Evolutionary conservation across 2,329 filamentous ascomycete species (phyloP).

Genomic region (Chaetomium olivaceum): DNA sequence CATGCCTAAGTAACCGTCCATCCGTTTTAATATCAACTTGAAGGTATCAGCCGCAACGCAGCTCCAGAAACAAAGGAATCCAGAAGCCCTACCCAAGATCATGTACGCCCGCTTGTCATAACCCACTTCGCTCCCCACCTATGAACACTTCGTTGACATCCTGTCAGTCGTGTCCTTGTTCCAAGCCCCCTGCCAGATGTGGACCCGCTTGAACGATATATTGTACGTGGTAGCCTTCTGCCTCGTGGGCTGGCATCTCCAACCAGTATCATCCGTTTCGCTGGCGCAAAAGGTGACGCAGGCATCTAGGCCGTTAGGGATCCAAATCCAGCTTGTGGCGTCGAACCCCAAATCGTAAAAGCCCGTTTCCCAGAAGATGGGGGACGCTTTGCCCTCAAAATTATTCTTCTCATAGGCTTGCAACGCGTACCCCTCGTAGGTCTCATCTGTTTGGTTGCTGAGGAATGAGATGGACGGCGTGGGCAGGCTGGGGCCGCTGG

Average conservation of each 20-base stretch:
- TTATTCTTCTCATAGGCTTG: conserved; percentile 36
- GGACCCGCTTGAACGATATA: not conserved
- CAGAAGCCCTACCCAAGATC: not conserved
- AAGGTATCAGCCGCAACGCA: not conserved
- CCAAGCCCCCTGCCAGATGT: conserved; percentile 32
- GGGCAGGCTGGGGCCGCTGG: not conserved
- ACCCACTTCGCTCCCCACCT: not conserved
- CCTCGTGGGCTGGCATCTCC: conserved; percentile 33
- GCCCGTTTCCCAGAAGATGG: conserved; percentile 32
- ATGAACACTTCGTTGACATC: conserved; percentile 1
- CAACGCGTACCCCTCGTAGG: conserved; percentile 32
- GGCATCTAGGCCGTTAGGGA: conserved; percentile 30
- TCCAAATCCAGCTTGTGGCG: conserved; percentile 34
- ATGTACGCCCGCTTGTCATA: not conserved
- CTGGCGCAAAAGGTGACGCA: conserved; percentile 35
- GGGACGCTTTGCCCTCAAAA: conserved; percentile 34
- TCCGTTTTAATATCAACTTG: not conserved
- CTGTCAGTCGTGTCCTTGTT: not conserved
- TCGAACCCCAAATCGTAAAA: conserved; percentile 31
- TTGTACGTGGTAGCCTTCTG: conserved; percentile 22
- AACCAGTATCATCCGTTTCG: conserved; percentile 25
- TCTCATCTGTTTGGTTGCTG: conserved; percentile 31
- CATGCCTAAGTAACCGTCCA: not conserved
- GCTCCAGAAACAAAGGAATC: not conserved
- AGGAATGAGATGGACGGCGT: conserved; percentile 23